Percentiles rank a stretch among this genome's conserved stretches.
Evolutionary conservation across 2,329 filamentous ascomycete species (phyloP).

Genomic region (Epichloe coenophiala): DNA sequence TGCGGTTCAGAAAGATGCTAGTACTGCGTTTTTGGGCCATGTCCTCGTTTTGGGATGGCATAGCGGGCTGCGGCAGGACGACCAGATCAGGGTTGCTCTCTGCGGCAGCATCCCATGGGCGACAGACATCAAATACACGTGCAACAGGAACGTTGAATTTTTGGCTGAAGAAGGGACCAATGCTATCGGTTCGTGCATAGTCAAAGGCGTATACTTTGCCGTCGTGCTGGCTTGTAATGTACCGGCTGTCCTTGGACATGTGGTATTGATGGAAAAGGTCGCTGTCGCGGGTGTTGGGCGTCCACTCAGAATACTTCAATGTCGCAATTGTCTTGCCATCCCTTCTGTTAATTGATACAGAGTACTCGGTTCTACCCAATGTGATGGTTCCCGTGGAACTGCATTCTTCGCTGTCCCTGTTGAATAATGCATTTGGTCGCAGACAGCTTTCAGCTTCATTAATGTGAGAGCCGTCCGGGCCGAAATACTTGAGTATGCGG

Average conservation of each 20-base stretch:
- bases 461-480: constrained; percentile 53
- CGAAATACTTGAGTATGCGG: constrained; percentile 71
- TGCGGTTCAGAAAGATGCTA: constrained; percentile 76
- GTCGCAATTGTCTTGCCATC: constrained; percentile 71
- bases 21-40: constrained; percentile 40
- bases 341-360: constrained; percentile 66
- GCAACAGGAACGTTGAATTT: constrained; percentile 67
- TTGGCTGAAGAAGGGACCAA: constrained; percentile 49
- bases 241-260: constrained; percentile 69
- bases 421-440: constrained; percentile 51
- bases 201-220: constrained; percentile 74
- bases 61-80: constrained; percentile 71
- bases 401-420: constrained; percentile 61
- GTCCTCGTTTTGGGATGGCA: constrained; percentile 40
- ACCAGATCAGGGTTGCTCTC: constrained; percentile 65
- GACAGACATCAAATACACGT: constrained; percentile 77
- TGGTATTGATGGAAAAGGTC: constrained; percentile 79
- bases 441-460: constrained; percentile 65
- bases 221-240: constrained; percentile 78
- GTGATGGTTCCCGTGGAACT: constrained; percentile 68
- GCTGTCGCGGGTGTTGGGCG: constrained; percentile 76
- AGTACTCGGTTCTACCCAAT: constrained; percentile 80
- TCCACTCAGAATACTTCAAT: constrained; percentile 89
- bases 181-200: constrained; percentile 39
- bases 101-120: constrained; percentile 48